Percentiles rank a stretch among this genome's conserved stretches.
Evolutionary conservation across 2,329 filamentous ascomycete genomes (phyloP).

Genomic region (Colletotrichum sp.): DNA sequence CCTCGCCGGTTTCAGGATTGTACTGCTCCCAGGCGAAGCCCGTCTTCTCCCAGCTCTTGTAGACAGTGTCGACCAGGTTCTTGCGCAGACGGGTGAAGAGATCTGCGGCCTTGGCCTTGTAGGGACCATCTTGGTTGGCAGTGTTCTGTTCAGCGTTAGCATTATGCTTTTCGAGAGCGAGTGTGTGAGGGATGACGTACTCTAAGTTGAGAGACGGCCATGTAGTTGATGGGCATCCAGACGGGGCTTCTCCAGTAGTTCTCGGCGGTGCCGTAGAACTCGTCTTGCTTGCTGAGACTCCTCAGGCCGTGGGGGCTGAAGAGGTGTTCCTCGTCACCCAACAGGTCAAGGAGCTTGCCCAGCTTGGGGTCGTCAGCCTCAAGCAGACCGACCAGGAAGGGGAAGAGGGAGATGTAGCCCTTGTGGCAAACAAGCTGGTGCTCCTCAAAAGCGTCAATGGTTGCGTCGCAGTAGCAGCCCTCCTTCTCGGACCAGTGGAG

Average conservation of each 20-base stretch:
- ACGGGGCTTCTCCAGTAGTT: conserved; percentile 97
- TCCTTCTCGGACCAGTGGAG: conserved; percentile 88
- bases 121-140: conserved; percentile 69
- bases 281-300: conserved; percentile 83
- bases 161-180: background rate
- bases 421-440: conserved; percentile 91
- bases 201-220: conserved; percentile 78
- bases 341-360: conserved; percentile 75
- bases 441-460: conserved; percentile 95
- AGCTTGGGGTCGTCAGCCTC: conserved; percentile 76
- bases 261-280: conserved; percentile 87
- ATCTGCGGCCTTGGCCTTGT: conserved; percentile 69
- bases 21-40: conserved; percentile 99
- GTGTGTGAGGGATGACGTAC: conserved; percentile 54
- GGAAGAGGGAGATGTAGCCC: conserved; percentile 93
- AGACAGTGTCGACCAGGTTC: conserved; percentile 90
- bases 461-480: conserved; percentile 91
- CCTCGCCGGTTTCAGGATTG: conserved; percentile 87
- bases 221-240: conserved; percentile 97
- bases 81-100: conserved; percentile 79
- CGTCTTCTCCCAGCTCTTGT: conserved; percentile 84
- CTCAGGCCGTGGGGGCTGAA: conserved; percentile 90
- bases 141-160: conserved; percentile 55
- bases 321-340: conserved; percentile 83
- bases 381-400: conserved; percentile 85